Evolutionary conservation across 2,329 filamentous ascomycete genomes (phyloP).

Genomic region (Penicillium sp.): DNA sequence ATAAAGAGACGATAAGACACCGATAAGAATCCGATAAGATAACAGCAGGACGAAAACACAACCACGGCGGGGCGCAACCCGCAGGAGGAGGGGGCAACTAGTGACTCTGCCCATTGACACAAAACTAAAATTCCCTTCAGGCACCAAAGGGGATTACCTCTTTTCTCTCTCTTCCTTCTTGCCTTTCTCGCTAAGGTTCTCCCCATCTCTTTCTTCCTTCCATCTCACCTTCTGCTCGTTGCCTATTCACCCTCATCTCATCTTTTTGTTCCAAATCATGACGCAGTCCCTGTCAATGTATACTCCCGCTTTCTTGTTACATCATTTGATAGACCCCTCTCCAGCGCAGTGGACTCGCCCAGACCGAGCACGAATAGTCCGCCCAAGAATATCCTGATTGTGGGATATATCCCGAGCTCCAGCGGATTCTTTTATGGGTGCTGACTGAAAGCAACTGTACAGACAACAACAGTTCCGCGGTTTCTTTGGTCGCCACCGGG

Average conservation of each 20-base stretch:
- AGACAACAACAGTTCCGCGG: constrained; percentile 3
- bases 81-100: neutral
- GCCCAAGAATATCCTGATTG: constrained; percentile 16
- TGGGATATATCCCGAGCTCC: neutral
- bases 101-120: neutral
- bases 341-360: constrained; percentile 15
- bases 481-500: constrained; percentile 18
- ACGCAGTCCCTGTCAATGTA: constrained; percentile 34
- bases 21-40: neutral
- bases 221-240: neutral
- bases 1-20: neutral
- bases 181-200: constrained; percentile 6
- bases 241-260: constrained; percentile 8
- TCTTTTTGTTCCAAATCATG: constrained; percentile 32
- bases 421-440: neutral
- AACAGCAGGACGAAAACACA: neutral
- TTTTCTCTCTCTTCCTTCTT: neutral
- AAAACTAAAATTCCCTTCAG: constrained; percentile 15
- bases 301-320: constrained; percentile 28
- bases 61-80: neutral
- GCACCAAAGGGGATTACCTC: constrained; percentile 17
- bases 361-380: constrained; percentile 13
- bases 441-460: constrained; percentile 3
- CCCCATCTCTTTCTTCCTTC: neutral
- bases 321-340: constrained; percentile 29